Evolutionary conservation across 352 stramenopile genomes (phyloP), one percentile per base, ranked within the genome.

Genomic region (Pythium aristosporum): DNA sequence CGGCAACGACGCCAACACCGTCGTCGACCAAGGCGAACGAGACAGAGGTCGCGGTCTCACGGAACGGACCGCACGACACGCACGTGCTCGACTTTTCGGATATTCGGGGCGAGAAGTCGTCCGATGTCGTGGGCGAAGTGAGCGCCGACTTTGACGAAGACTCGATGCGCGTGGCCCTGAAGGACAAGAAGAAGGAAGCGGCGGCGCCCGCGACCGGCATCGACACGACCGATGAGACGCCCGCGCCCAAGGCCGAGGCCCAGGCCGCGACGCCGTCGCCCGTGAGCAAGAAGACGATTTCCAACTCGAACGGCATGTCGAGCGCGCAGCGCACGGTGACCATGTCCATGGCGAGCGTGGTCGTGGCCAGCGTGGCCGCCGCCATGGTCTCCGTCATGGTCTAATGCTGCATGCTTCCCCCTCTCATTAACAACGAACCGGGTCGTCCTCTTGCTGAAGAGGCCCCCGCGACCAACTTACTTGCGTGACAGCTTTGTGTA

Each of bases 31-130:
- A 43, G 50, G n/a, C 20, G 18, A 30, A 46, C 53, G 41, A 12
- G 7, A 49, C 48, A 15, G 10, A 37, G 41, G 49, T 49, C 8
- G 41, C 59, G 50, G n/a, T n/a, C n/a, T n/a, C n/a, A n/a, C n/a
- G n/a, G n/a, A n/a, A n/a, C n/a, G n/a, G n/a, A n/a, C 42, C 43
- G 37, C 47, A 30, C 18, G 49, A 57, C 21, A 52, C 28, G 0
- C 49, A 25, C 13, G 59, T 60, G 59, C 47, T 66, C 50, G 49
- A 66, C 32, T 66, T 66, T 36, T 66, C 59, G n/a, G 18, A 60
- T 16, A 53, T 66, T 28, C 52, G 54, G 18, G 49, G 44, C 50
- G 49, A 60, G 39, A 56, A 56, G 30, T 49, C 59, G 3, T 30
- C 25, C 25, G 59, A 55, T 18, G 10, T 66, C 23, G 56, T 66